Base-by-base conservation (phyloP, 805 yeast species). In the baker's yeast (Saccharomyces cerevisiae) region DNA sequence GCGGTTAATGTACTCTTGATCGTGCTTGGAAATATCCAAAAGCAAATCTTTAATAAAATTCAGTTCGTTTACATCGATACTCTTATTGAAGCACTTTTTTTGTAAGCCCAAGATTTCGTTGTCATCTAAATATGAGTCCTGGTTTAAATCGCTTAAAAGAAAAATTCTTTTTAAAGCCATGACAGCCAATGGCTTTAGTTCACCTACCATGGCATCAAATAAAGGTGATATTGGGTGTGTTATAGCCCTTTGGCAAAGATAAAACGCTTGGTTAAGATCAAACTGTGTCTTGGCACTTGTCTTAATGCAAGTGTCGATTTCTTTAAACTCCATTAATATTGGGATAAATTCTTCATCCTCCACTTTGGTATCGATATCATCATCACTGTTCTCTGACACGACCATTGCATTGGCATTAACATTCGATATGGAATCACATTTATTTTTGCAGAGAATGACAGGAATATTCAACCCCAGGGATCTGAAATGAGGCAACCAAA, bases 391-490 rank as follows among this genome's bases (percentile, higher is more conserved):
- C n/a, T 31, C 48, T 13, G 55, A 43, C 4, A 46, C 43, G 4
- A 17, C 14, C 17, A 41, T 21, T 29, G 51, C 41, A 24, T 27
- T 46, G 2, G 52, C 46, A 28, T 54, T 52, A 3, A 51, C 32
- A 13, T 59, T 63, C 5, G 53, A 53, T 48, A 58, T 56, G 30
- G 67, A 58, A 54, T 87, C 95, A 21, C 84, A 77, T 63, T 89
- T 90, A 69, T 90, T 94, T 53, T 91, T 90, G 70, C 96, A 86
- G 2, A 94, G 73, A 1, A 94, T 89, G n/a, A 94, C 84, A 0
- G 99, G 99, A 13, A 92, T 70, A 65, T 94, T 94, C 54, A 92
- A 89, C 2, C 99, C 99, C 79, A 89, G 76, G 0, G 96, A 88
- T 57, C 99, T 77, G 63, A 94, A 85, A 76, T 85, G 80, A 51